Evolutionary conservation across 2,329 filamentous ascomycete genomes (phyloP), one percentile per base, ranked within the genome.

Genomic region (Stachybotrys echinatus): DNA sequence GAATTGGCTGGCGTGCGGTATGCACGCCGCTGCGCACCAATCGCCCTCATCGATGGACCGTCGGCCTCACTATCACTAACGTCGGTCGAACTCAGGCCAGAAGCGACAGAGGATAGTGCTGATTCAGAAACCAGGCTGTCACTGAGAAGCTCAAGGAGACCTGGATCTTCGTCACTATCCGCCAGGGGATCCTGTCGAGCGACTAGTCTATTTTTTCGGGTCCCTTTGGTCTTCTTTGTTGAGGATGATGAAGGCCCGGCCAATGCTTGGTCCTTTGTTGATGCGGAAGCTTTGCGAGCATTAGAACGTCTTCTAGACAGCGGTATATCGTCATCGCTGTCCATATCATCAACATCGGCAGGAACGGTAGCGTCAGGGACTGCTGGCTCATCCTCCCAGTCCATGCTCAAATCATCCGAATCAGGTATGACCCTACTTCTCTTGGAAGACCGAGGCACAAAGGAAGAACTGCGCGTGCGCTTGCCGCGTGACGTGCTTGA

Each of bases 371-470:
- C n/a, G n/a, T n/a, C n/a, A n/a, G n/a, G n/a, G n/a, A n/a, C n/a
- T n/a, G n/a, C n/a, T n/a, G n/a, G n/a, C n/a, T n/a, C n/a, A n/a
- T n/a, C 63, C 51, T 47, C 67, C 66, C 5, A 58, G 57, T 49
- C 67, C 65, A 54, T 66, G 58, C 10, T 69, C 58, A 65, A 59
- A 8, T 60, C 61, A 6, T 68, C 62, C 1, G 65, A 67, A 48
- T 66, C 63, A 10, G 62, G 49, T 5, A 66, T 56, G 12, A 61
- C 49, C 48, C 54, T 63, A 27, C 48, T 50, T 49, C 54, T 70
- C 51, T 71, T 72, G 17, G 54, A 31, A 5, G 27, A 34, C 2
- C 27, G 27, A 34, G 27, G 27, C 14, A 49, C 14, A 27, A 54
- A 50, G 1, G 48, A 49, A 4, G 51, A 3, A 48, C 48, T 45